Evolutionary conservation across 169 alveolate species (phyloP).

Genomic region (Babesia gibsoni): DNA sequence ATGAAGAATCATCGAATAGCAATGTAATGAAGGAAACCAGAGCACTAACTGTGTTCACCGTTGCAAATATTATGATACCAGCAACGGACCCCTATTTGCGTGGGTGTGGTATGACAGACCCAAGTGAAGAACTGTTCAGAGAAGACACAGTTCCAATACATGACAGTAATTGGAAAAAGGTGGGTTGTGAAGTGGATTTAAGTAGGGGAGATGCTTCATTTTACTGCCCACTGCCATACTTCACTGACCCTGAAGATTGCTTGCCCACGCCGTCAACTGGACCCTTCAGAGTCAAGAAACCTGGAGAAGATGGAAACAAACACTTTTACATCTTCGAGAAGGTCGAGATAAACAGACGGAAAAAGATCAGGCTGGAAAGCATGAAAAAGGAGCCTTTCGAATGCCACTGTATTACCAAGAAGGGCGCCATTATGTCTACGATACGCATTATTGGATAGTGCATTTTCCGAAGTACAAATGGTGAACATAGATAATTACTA

Average conservation of each 20-base stretch:
- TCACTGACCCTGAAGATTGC: constrained; percentile 19
- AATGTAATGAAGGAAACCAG: too few species aligned
- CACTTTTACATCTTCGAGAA: not conserved
- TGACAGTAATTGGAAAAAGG: not conserved
- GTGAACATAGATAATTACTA: too few species aligned
- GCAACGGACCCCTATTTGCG: constrained; percentile 50
- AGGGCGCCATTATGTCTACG: not conserved
- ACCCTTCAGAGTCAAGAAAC: too few species aligned
- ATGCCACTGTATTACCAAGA: constrained; percentile 9
- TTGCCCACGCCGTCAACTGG: not conserved
- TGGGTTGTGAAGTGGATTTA: constrained; percentile 32
- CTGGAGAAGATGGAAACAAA: not conserved
- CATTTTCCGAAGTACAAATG: too few species aligned
- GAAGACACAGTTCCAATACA: constrained; percentile 22
- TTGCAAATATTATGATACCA: not conserved
- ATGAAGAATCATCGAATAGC: too few species aligned
- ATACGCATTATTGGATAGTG: too few species aligned
- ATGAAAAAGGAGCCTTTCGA: too few species aligned
- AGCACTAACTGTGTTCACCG: too few species aligned
- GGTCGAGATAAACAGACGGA: too few species aligned
- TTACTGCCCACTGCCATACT: constrained; percentile 31
- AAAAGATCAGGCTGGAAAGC: too few species aligned
- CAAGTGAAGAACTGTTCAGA: constrained; percentile 13
- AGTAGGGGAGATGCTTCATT: not conserved
- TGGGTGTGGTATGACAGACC: constrained; percentile 38